Conservation (phyloP, 2,329 filamentous ascomycete species). For the Aspergillus felis region DNA sequence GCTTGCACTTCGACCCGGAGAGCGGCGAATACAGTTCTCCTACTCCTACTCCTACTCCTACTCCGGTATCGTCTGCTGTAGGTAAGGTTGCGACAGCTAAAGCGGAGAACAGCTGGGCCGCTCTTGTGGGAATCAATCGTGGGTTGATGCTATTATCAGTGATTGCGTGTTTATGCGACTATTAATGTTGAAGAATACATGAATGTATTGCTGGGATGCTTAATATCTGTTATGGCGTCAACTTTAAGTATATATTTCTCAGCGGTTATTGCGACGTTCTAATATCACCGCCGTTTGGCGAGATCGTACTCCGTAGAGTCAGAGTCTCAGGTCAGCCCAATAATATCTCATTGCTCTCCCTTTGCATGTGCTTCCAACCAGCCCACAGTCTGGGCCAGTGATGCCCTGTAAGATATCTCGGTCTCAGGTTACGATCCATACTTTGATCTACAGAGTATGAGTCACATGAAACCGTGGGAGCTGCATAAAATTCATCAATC, state of each 20-base stretch:
- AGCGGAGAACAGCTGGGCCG: not conserved
- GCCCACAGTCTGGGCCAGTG: no score
- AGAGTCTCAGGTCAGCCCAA: not conserved
- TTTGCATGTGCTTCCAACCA: no score
- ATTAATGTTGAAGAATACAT: not conserved
- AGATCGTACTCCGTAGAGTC: not conserved
- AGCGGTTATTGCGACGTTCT: not conserved
- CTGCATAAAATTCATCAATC: not conserved
- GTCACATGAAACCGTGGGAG: not conserved
- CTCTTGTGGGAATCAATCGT: not conserved
- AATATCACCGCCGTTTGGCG: not conserved
- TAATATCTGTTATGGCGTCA: not conserved
- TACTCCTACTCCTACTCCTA: not conserved
- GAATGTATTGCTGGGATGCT: not conserved
- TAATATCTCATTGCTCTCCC: not conserved
- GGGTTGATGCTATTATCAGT: not conserved
- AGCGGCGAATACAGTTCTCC: not conserved
- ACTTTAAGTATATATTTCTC: not conserved
- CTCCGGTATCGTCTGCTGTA: not conserved
- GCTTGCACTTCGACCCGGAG: slow-evolving; percentile 15
- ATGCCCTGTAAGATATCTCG: no score
- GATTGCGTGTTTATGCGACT: not conserved
- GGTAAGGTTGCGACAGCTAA: not conserved
- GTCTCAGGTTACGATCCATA: no score
- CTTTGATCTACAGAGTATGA: not conserved